Percentiles rank a stretch among this genome's conserved stretches.
Evolutionary conservation across 352 stramenopile genomes (phyloP).

Genomic region (Saprolegnia diclina): DNA sequence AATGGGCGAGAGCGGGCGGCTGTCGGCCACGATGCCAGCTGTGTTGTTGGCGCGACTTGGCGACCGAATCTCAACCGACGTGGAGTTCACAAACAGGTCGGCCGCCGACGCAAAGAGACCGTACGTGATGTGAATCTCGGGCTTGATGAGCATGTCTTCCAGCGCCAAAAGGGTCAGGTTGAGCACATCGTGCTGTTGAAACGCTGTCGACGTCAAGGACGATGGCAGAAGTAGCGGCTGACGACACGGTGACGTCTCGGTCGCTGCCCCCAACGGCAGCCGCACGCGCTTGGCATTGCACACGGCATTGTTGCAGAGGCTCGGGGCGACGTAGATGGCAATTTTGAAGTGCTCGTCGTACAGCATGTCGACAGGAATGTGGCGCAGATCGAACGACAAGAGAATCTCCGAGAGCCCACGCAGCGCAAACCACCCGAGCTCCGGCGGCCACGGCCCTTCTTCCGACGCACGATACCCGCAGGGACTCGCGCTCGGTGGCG

Average conservation of each 20-base stretch:
- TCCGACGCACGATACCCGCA: conserved; percentile 40
- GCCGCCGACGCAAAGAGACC: conserved; percentile 82
- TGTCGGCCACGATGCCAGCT: conserved; percentile 54
- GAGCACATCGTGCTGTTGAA: conserved; percentile 91
- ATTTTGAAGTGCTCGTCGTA: conserved; percentile 96
- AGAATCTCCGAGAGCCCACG: conserved; percentile 88
- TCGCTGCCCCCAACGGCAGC: conserved; percentile 46
- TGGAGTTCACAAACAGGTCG: conserved; percentile 91
- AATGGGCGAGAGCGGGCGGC: conserved; percentile 59
- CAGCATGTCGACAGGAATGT: conserved; percentile 85
- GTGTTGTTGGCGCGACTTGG: conserved; percentile 68
- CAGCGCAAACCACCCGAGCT: conserved; percentile 91
- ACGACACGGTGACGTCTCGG: conserved; percentile 89
- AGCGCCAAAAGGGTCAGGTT: conserved; percentile 93
- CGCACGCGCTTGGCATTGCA: conserved; percentile 65
- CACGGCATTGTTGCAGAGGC: conserved; percentile 81
- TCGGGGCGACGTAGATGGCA: conserved; percentile 93
- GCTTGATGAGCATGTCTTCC: conserved; percentile 93
- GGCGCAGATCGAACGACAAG: conserved; percentile 92
- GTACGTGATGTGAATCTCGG: conserved; percentile 95
- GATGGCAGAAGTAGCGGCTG: conserved; percentile 83
- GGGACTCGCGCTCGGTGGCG: conserved; percentile 33
- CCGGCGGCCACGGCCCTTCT: conserved; percentile 69
- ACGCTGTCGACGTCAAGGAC: conserved; percentile 85
- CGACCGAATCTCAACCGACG: conserved; percentile 74